Evolutionary conservation across 495 filamentous ascomycete genomes (phyloP).

Genomic region (Podospora sp.): DNA sequence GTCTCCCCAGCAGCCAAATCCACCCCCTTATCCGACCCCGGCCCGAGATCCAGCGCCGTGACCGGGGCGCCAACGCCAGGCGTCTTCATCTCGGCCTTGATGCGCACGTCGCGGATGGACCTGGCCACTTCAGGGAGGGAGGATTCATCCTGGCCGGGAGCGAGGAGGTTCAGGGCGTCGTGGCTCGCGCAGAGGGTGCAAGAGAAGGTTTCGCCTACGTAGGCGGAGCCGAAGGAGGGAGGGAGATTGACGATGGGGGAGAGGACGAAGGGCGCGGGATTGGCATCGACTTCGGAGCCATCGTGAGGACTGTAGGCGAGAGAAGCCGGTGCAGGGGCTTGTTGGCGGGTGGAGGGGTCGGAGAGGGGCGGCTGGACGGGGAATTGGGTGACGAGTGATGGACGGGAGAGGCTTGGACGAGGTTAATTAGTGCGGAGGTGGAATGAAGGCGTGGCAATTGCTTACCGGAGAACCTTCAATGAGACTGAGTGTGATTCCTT

Average conservation of each 20-base stretch:
- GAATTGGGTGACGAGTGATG: slow-evolving; percentile 57
- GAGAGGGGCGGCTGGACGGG: slow-evolving; percentile 41
- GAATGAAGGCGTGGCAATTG: not conserved
- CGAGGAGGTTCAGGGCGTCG: slow-evolving; percentile 54
- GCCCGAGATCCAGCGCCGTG: slow-evolving; percentile 16
- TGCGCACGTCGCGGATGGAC: slow-evolving; percentile 71
- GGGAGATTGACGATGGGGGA: slow-evolving; percentile 78
- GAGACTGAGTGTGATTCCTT: slow-evolving; percentile 86
- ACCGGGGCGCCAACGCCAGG: slow-evolving; percentile 47
- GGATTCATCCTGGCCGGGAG: slow-evolving; percentile 18
- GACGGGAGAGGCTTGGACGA: slow-evolving; percentile 50
- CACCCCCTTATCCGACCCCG: slow-evolving; percentile 31
- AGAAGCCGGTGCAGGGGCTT: slow-evolving; percentile 44
- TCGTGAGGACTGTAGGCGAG: slow-evolving; percentile 43
- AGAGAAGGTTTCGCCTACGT: slow-evolving; percentile 92
- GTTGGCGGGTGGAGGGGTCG: slow-evolving; percentile 15
- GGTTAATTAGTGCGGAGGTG: slow-evolving; percentile 10
- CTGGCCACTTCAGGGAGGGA: slow-evolving; percentile 41
- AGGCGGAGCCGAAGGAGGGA: slow-evolving; percentile 88
- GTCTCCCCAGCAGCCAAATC: slow-evolving; percentile 68
- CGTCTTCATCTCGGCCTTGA: slow-evolving; percentile 93
- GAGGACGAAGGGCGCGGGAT: slow-evolving; percentile 52
- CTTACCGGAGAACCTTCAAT: slow-evolving; percentile 75
- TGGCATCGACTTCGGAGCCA: slow-evolving; percentile 29
- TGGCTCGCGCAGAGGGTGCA: slow-evolving; percentile 96